phyloP scores from a whole-genome alignment of 2,329 filamentous ascomycete genomes.

The Claviceps sorghi region DNA sequence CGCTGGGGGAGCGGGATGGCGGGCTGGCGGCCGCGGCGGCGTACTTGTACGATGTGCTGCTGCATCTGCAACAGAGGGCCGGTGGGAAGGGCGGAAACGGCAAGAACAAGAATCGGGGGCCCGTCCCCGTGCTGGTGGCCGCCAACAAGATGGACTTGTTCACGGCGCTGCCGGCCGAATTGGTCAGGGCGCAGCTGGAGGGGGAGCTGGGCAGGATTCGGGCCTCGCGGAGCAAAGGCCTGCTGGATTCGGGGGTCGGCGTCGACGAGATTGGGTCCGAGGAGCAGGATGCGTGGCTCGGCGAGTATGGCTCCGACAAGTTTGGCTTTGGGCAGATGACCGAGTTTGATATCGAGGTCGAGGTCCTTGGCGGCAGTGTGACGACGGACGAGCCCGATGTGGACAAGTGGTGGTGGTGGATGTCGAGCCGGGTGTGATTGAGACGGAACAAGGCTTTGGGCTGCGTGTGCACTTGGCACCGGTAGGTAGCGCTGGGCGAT shows the following conservation, averaged over 20 bases:
- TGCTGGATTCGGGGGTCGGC: slow-evolving; percentile 69
- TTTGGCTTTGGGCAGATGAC: slow-evolving; percentile 74
- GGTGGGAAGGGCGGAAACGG: slow-evolving; percentile 19
- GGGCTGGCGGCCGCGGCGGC: slow-evolving; percentile 57
- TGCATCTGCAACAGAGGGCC: slow-evolving; percentile 59
- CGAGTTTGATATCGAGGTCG: slow-evolving; percentile 67
- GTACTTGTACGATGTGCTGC: slow-evolving; percentile 81
- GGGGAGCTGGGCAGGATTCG: slow-evolving; percentile 68
- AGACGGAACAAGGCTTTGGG: neutral
- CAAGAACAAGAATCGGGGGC: slow-evolving; percentile 17
- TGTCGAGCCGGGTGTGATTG: slow-evolving; percentile 54
- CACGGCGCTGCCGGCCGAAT: slow-evolving; percentile 65
- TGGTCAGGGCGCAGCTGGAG: slow-evolving; percentile 65
- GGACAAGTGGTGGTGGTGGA: slow-evolving; percentile 82
- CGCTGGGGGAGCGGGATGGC: slow-evolving; percentile 39
- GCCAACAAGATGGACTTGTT: slow-evolving; percentile 96
- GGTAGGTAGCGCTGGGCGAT: neutral
- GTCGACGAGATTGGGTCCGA: slow-evolving; percentile 44
- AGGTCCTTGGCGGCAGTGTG: slow-evolving; percentile 63
- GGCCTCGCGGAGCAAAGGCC: slow-evolving; percentile 59
- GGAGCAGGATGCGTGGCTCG: slow-evolving; percentile 74
- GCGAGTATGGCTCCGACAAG: slow-evolving; percentile 59
- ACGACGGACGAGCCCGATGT: slow-evolving; percentile 52
- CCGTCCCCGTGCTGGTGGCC: slow-evolving; percentile 65
- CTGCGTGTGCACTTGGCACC: too few species aligned